phyloP scores from a whole-genome alignment of 371 early-diverging fungal genomes.

The Choanephora cucurbitarum region DNA sequence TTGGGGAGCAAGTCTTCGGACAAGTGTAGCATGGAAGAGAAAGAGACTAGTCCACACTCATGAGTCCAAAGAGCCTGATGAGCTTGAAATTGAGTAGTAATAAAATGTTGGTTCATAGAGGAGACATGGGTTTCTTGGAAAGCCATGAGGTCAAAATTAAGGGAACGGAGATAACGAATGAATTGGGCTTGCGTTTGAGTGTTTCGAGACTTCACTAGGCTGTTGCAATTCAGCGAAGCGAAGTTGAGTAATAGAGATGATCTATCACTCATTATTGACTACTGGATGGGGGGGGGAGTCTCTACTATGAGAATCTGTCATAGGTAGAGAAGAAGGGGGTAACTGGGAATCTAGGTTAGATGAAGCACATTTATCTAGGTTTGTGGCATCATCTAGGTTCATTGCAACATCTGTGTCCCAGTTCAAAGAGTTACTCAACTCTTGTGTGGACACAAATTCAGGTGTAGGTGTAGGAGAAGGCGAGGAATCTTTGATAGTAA shows the following conservation, averaged over 20 bases:
- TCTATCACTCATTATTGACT: neutral
- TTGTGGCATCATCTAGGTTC: neutral
- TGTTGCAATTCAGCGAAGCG: constrained; percentile 2
- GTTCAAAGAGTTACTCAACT: too few relatives aligned
- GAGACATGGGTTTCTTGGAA: constrained; percentile 6
- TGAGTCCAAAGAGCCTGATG: neutral
- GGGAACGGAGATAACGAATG: constrained; percentile 2
- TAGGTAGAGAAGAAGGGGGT: neutral
- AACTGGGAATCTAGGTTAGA: neutral
- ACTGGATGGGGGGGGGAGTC: neutral
- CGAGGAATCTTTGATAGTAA: too few relatives aligned
- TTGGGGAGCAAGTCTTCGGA: too few relatives aligned
- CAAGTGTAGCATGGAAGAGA: neutral
- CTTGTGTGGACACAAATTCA: too few relatives aligned
- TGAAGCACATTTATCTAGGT: neutral
- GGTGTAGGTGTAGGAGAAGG: too few relatives aligned
- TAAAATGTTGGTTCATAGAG: neutral
- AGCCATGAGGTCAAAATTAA: neutral
- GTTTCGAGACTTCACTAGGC: neutral
- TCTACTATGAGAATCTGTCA: neutral
- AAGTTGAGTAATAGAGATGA: neutral
- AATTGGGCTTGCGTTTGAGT: neutral
- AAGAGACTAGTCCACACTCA: constrained; percentile 4
- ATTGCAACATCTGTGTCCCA: neutral
- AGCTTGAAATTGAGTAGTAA: constrained; percentile 1